Percentiles rank a stretch among this genome's conserved stretches.
Conservation (phyloP, 768 basidiomycete genomes). For the Pleurotus djamor region DNA sequence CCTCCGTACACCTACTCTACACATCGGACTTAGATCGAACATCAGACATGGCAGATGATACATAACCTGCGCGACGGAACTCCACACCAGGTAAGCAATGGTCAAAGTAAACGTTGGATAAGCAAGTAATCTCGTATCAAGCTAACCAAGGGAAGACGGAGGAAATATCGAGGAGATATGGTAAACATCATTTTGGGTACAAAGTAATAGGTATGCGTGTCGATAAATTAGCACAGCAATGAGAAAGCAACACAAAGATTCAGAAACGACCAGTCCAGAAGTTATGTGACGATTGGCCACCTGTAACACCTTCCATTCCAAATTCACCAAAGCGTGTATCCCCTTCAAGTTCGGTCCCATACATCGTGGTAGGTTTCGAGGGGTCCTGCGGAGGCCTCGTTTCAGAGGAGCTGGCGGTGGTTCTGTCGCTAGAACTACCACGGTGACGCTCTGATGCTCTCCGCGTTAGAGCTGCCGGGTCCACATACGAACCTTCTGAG, state of each 20-base stretch:
- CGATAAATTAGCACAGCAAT: too few species aligned
- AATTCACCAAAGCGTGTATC: slow-evolving; percentile 88
- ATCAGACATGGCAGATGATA: too few species aligned
- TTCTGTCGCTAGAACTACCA: slow-evolving; percentile 38
- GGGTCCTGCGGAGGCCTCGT: slow-evolving; percentile 19
- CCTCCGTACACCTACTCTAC: too few species aligned
- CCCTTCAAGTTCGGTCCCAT: slow-evolving; percentile 78
- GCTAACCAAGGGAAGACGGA: too few species aligned
- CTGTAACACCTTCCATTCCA: slow-evolving; percentile 75
- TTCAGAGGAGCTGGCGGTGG: slow-evolving; percentile 16
- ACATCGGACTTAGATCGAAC: too few species aligned
- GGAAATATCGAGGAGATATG: too few species aligned
- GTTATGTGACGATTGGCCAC: slow-evolving; percentile 23
- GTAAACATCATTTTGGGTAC: not conserved
- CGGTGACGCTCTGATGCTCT: slow-evolving; percentile 19
- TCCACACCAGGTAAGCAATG: too few species aligned
- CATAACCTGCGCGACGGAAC: too few species aligned
- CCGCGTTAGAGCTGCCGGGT: slow-evolving; percentile 37
- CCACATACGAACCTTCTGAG: slow-evolving; percentile 27
- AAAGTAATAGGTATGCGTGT: not conserved
- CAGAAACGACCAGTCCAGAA: slow-evolving; percentile 61
- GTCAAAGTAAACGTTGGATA: too few species aligned
- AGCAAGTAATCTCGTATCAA: too few species aligned
- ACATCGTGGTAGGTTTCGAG: slow-evolving; percentile 70
- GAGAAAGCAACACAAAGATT: not conserved